phyloP scores from a whole-genome alignment of 2,329 filamentous ascomycete species.

The Epichloe bromicola region DNA sequence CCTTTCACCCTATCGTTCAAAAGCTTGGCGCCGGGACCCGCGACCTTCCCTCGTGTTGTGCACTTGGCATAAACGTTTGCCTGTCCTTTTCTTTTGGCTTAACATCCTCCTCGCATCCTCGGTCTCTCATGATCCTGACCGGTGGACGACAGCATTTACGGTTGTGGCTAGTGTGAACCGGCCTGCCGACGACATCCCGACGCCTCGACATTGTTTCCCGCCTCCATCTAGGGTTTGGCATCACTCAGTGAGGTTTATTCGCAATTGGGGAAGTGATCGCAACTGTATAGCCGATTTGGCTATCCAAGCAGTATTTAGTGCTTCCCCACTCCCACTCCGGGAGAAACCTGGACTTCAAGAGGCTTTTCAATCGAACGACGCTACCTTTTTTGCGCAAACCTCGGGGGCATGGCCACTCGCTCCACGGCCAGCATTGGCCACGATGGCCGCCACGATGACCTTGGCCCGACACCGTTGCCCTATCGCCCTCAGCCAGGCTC shows the following conservation, averaged over 20 bases:
- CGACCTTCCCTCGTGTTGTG: background rate
- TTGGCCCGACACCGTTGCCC: constrained; percentile 14
- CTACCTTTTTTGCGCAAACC: background rate
- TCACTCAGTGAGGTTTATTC: background rate
- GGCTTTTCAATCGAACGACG: background rate
- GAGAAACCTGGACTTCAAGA: background rate
- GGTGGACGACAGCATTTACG: background rate
- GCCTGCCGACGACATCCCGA: background rate
- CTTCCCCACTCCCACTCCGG: background rate
- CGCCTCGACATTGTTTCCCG: background rate
- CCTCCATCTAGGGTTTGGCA: background rate
- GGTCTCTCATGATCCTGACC: background rate
- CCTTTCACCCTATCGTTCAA: background rate
- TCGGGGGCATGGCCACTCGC: constrained; percentile 20
- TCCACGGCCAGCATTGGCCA: constrained; percentile 13
- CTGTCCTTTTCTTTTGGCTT: background rate
- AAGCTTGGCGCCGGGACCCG: background rate
- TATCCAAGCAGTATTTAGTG: background rate
- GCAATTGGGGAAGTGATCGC: background rate
- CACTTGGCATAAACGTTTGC: background rate
- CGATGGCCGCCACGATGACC: constrained; percentile 17
- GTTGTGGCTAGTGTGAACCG: background rate
- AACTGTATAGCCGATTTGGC: background rate
- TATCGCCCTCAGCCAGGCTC: constrained; percentile 50
- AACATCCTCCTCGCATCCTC: background rate